These are phyloP conservation scores for Pontederia paniculata DNA, from an alignment of 176 grass and related monocot species.

Conservation along the genomic window DNA sequence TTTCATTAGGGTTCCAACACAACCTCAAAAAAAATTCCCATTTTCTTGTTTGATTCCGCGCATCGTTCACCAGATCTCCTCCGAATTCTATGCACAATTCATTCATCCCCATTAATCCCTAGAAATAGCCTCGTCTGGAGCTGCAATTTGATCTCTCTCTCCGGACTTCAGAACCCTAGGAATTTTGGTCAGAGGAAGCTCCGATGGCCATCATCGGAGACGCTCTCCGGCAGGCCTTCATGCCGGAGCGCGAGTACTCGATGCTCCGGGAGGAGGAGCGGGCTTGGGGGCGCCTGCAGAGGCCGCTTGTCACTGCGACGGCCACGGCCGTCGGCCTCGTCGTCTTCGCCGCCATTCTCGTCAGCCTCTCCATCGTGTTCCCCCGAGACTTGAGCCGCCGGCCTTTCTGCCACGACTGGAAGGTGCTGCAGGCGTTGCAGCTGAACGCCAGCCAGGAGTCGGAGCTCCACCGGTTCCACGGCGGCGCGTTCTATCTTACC, in stretches of 20 bases:
- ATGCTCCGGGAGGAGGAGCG: conserved; percentile 57
- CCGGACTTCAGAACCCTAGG: too few species aligned
- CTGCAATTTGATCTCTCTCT: too few species aligned
- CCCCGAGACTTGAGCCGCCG: conserved; percentile 54
- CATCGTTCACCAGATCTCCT: too few species aligned
- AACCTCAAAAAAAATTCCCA: too few species aligned
- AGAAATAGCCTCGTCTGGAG: too few species aligned
- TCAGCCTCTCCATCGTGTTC: conserved; percentile 78
- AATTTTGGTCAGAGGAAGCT: not conserved
- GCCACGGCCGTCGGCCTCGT: conserved; percentile 33
- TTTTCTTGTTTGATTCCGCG: too few species aligned
- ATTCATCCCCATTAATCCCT: too few species aligned
- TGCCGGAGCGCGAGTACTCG: conserved; percentile 53
- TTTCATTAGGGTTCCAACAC: not conserved
- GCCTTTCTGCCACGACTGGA: conserved; percentile 74
- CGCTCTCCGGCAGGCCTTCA: conserved; percentile 77
- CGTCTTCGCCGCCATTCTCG: conserved; percentile 25
- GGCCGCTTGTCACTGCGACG: conserved; percentile 28
- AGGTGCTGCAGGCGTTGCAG: conserved; percentile 63
- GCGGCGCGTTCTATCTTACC: conserved; percentile 80
- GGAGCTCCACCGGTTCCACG: conserved; percentile 59
- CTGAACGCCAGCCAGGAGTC: conserved; percentile 53
- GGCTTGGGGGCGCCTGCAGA: conserved; percentile 42
- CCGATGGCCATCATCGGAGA: conserved; percentile 55
- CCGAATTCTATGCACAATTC: too few species aligned